Evolutionary conservation across 305 asterid genomes (phyloP), one percentile per base, ranked within the genome.

Genomic region (Fraxinus floribunda): DNA sequence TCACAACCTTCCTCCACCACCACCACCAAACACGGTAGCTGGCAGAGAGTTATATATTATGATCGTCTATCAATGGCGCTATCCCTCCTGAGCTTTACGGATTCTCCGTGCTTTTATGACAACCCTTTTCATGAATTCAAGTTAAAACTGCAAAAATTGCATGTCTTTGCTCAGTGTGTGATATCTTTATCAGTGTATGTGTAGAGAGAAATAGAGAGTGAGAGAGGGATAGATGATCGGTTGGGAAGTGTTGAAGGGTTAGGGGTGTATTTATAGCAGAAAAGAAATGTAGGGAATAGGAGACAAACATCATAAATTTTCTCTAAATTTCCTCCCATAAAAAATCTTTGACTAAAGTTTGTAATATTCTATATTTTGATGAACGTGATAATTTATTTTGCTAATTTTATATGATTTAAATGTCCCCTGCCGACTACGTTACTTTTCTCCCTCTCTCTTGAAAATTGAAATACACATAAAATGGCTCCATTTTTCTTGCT

Each of bases 71-170:
- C 75, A 34, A 62, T 32, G 81, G 75, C 81, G 81, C 81, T 78
- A 78, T 78, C 81, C 81, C 81, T 78, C 81, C 81, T 78, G 81
- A 78, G 81, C 81, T 78, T 78, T 22, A 78, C 57, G 44, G 81
- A 36, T 78, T 71, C 76, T 78, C 36, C 75, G 41, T 75, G 29
- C 73, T 10, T 66, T 66, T 24, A 26, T 26, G 7, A 26, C 36
- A 0, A 26, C 16, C 73, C 34, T 24, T 24, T 9, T 64, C 16
- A 2, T 26, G 11, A 22, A 62, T 60, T 7, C 2, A 64, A 9
- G 7, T 20, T 2, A 10, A 3, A 5, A 26, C 73, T 26, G 34
- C 36, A 10, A 22, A 66, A 60, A 20, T 60, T 6, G 29, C 71
- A 18, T 8, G 26, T 1, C 16, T 26, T 22, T 66, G 16, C n/a